Percentiles rank a stretch among this genome's conserved stretches.
Conservation (phyloP, 441 rosid genomes). For the Dalechampia spathulata region DNA sequence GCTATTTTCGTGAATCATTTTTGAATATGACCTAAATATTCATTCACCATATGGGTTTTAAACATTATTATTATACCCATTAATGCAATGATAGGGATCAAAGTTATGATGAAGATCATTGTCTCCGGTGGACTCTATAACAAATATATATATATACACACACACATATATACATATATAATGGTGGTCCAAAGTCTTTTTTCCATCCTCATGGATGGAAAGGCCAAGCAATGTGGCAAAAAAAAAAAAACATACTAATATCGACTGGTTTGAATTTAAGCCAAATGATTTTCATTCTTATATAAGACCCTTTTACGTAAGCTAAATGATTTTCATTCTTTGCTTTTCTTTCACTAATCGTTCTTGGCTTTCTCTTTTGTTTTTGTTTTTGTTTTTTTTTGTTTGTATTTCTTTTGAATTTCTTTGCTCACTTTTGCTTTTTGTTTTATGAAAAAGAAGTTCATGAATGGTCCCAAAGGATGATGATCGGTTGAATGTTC, state of each 20-base stretch:
- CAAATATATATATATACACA: too few relatives aligned
- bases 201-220: slow-evolving; percentile 5
- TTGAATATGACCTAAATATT: slow-evolving; percentile 4
- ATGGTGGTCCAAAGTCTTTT: slow-evolving; percentile 31
- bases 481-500: slow-evolving; percentile 26
- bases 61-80: slow-evolving; percentile 18
- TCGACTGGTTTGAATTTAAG: too few relatives aligned
- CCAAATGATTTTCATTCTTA: too few relatives aligned
- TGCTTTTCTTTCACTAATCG: background rate
- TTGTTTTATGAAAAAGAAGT: slow-evolving; percentile 6
- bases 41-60: background rate
- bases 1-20: background rate
- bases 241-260: too few relatives aligned
- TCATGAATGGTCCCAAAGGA: slow-evolving; percentile 9
- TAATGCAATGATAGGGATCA: slow-evolving; percentile 18
- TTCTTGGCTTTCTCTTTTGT: slow-evolving; percentile 1
- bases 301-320: slow-evolving; percentile 4
- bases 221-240: slow-evolving; percentile 14
- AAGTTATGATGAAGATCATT: slow-evolving; percentile 25
- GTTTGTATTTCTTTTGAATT: too few relatives aligned
- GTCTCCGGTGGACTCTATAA: slow-evolving; percentile 16
- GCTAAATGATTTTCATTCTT: background rate
- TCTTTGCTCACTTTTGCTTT: background rate
- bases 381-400: too few relatives aligned
- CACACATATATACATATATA: background rate